Base-by-base conservation (phyloP, 163 green algal species). In the Smithsoniella earleae region DNA sequence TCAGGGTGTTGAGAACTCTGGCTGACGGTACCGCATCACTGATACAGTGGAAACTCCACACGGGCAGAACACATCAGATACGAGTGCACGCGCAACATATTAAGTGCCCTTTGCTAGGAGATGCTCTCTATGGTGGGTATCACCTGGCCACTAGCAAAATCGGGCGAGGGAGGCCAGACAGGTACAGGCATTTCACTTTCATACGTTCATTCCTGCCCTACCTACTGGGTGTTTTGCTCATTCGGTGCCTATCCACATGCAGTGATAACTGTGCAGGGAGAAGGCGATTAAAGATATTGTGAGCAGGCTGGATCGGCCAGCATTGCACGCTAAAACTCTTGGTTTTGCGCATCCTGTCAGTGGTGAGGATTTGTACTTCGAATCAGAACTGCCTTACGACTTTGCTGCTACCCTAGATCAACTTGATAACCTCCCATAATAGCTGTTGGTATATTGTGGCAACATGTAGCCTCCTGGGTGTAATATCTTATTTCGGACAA, bases 41-140 rank as follows among this genome's bases (percentile, higher is more conserved):
- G 31, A 86, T 96, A 62, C 73, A 89, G 73, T 99, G 94, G 93
- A 85, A 82, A 58, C 82, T 99, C 3, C 86, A 96, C 22, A 97
- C 91, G 2, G 94, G 94, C 38, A 80, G 94, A 30, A 99, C 94
- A 5, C 94, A 99, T 74, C 93, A 98, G 80, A 97, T 97, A 73
- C 87, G 90, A 66, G 93, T 98, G 31, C 93, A 98, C 76, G 86
- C 92, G 4, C 86, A 89, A 64, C 79, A 96, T 75, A 78, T 97
- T 0, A 88, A 88, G 2, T 82, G 92, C 65, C 88, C 94, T 0
- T 78, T 98, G 28, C 65, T 97, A 4, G 90, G 81, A 0, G 94
- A 98, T 66, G 85, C 88, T 2, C 83, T 81, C 0, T 98, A 98
- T 75, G 86, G 89, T 22, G 89, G 92, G 0, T 73, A 40, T 8